A percentile compares a stretch with the other conserved stretches of the same genome.
phyloP scores from a whole-genome alignment of 192 early-diverging fungal species.

The Coemansia sp. region DNA sequence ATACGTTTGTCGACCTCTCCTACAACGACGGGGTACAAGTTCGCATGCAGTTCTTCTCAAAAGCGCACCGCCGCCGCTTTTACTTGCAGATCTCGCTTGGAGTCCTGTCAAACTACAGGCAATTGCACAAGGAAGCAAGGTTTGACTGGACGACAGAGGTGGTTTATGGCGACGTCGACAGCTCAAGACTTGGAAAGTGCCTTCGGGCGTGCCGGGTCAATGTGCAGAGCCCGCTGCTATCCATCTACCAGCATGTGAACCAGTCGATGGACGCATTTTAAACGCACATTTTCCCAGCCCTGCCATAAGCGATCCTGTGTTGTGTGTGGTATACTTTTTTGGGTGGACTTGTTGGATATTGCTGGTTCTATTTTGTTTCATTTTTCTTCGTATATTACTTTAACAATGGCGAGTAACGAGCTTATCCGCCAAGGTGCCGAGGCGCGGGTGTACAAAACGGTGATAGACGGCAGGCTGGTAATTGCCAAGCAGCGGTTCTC shows the following conservation, averaged over 20 bases:
- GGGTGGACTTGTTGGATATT: background rate
- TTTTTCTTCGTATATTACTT: background rate
- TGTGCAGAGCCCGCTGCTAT: conserved; percentile 25
- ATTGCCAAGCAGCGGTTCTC: conserved; percentile 93
- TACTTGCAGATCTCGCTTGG: conserved; percentile 36
- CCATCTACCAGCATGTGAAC: conserved; percentile 46
- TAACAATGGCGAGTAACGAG: conserved; percentile 17
- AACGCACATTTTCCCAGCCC: background rate
- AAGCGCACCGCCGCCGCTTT: conserved; percentile 35
- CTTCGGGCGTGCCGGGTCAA: conserved; percentile 21
- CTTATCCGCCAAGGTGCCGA: conserved; percentile 88
- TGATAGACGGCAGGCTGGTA: conserved; percentile 57
- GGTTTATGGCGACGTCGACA: conserved; percentile 38
- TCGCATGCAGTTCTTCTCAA: conserved; percentile 46
- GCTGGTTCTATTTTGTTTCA: background rate
- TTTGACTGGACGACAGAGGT: conserved; percentile 43
- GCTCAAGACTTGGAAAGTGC: conserved; percentile 11
- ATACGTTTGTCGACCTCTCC: conserved; percentile 40
- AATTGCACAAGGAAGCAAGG: conserved; percentile 16
- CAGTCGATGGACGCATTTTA: conserved; percentile 30
- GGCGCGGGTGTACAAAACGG: conserved; percentile 73
- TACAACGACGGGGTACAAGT: conserved; percentile 38
- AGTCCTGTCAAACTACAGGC: conserved; percentile 24
- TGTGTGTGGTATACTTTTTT: no score
- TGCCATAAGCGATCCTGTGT: no score